These are phyloP conservation scores for Novymonas esmeraldas DNA, from an alignment of 208 protist species.

Conservation along the genomic window DNA sequence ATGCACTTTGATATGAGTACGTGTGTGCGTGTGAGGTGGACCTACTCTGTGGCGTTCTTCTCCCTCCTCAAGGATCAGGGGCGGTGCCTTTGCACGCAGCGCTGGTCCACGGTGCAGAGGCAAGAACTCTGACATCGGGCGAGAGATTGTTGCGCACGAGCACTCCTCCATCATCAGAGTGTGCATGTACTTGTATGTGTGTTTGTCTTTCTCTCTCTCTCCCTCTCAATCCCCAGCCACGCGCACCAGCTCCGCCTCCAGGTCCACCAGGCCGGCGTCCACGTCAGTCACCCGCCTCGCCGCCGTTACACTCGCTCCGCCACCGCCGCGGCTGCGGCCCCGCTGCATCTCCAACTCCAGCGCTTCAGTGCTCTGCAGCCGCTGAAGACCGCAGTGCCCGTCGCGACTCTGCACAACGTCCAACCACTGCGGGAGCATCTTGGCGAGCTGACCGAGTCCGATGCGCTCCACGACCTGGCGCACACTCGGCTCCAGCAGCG, in stretches of 20 bases:
- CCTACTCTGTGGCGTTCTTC: too few species aligned
- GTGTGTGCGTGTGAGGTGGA: too few species aligned
- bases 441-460: conserved; percentile 39
- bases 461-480: conserved; percentile 40
- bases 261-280: background rate
- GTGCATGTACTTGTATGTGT: too few species aligned
- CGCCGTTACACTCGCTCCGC: background rate
- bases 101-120: too few species aligned
- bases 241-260: background rate
- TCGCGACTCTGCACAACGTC: conserved; percentile 22
- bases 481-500: conserved; percentile 35
- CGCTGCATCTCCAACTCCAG: conserved; percentile 17
- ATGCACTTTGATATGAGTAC: too few species aligned
- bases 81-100: too few species aligned
- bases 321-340: background rate
- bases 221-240: background rate
- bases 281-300: conserved; percentile 9
- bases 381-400: conserved; percentile 8
- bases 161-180: too few species aligned
- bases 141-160: too few species aligned
- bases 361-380: conserved; percentile 15
- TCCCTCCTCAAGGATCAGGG: too few species aligned
- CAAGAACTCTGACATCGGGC: too few species aligned
- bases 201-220: background rate
- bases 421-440: conserved; percentile 64